Evolutionary conservation across 495 filamentous ascomycete species (phyloP).

Genomic region (Lepidopterella palustris): DNA sequence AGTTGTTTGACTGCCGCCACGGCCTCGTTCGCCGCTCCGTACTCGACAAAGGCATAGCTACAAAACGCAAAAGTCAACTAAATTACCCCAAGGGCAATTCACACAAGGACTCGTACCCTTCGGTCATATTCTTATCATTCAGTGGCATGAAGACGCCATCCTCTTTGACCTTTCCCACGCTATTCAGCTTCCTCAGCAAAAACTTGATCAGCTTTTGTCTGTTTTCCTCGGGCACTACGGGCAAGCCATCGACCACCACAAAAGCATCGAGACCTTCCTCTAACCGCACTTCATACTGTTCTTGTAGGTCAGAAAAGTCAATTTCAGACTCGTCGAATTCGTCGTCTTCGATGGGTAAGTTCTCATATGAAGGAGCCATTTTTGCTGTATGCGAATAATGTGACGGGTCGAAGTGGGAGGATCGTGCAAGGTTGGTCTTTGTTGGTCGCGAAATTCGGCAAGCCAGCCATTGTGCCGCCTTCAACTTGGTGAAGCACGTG

Average conservation of each 20-base stretch:
- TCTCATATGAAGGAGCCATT: conserved; percentile 71
- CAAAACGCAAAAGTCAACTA: conserved; percentile 47
- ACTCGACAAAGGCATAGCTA: conserved; percentile 79
- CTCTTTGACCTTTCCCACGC: conserved; percentile 75
- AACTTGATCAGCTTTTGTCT: conserved; percentile 91
- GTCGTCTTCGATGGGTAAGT: conserved; percentile 65
- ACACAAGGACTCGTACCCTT: conserved; percentile 56
- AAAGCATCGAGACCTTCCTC: conserved; percentile 95
- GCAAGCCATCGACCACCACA: conserved; percentile 89
- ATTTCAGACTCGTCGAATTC: conserved; percentile 81
- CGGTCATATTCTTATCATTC: conserved; percentile 69
- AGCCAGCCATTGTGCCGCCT: no score
- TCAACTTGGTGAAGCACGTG: no score
- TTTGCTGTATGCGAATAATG: conserved; percentile 25
- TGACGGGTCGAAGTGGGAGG: not conserved
- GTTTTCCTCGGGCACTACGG: conserved; percentile 73
- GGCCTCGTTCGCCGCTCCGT: conserved; percentile 85
- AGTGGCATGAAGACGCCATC: conserved; percentile 91
- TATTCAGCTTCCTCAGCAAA: conserved; percentile 80
- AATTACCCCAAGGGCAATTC: not conserved
- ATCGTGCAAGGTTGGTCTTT: not conserved
- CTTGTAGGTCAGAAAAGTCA: conserved; percentile 87
- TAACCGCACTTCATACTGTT: conserved; percentile 88
- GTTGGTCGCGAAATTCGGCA: not conserved
- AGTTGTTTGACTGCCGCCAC: conserved; percentile 79